Evolutionary conservation across 768 basidiomycete genomes (phyloP), one percentile per base, ranked within the genome.

Genomic region (Suillus subaureus): DNA sequence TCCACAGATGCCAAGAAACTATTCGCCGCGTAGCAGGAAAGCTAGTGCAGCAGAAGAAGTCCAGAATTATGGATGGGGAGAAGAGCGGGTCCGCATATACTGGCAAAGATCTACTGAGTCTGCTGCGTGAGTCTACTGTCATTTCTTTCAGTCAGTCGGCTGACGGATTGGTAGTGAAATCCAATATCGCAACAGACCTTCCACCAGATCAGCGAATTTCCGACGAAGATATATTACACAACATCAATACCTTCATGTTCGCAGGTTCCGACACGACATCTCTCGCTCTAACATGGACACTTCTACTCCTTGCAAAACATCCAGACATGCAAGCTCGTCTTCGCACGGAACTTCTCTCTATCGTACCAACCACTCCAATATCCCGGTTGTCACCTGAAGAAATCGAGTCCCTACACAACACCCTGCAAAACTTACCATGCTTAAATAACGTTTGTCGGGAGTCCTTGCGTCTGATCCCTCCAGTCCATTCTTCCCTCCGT

Each of bases 251-350:
- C 0, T 92, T 96, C 75, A 87, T 95, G 83, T 94, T 95, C 73
- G 93, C 91, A 26, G 95, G 95, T 5, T 93, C 94, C 15, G 94
- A 96, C 71, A 93, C 94, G 0, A 90, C 90, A 13, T 91, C 92
- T 3, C 85, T 96, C 35, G 85, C 89, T 6, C 78, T 97, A 52
- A 92, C 92, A 0, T 97, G 96, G 95, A 88, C 89, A 2, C 75
- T 97, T n/a, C 80, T 88, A 64, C 79, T 92, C 18, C 84, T 97
- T 45, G 87, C 93, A 0, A 82, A 85, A 69, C 78, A 92, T 72
- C 88, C 88, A 0, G 80, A 80, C 1, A 74, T 89, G 16, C 96
- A 97, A 75, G 80, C 80, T 51, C 87, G 85, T 33, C 83, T 98
- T 6, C 89, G 93, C 16, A 74, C 81, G 1, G 95, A 97, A 71